Percentiles rank a stretch among this genome's conserved stretches.
Evolutionary conservation across 257 asterid genomes (phyloP).

Genomic region (Salvia splendens): DNA sequence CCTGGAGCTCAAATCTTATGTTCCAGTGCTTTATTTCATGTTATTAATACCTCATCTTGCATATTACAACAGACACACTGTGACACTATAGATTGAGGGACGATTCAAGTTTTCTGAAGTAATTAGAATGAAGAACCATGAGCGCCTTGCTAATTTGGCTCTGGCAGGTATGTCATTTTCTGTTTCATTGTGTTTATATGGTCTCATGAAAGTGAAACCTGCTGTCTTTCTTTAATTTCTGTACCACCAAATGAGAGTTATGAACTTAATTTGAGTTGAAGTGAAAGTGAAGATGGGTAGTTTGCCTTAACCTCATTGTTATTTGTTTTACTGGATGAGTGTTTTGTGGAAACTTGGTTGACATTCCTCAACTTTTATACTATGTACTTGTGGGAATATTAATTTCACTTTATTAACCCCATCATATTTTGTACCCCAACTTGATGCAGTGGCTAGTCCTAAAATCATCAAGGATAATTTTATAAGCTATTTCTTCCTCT

Average conservation of each 20-base stretch:
- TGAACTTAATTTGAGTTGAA: neutral
- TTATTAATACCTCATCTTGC: neutral
- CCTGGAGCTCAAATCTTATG: too few relatives aligned
- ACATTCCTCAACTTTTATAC: neutral
- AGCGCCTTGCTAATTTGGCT: conserved; percentile 58
- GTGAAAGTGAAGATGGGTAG: neutral
- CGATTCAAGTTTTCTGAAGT: conserved; percentile 18
- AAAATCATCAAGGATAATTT: neutral
- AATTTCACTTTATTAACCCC: neutral
- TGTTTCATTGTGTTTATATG: conserved; percentile 17
- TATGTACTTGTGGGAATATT: conserved; percentile 5
- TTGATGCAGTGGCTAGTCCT: neutral
- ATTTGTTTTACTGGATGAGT: neutral
- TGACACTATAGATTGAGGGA: conserved; percentile 3
- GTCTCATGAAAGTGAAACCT: conserved; percentile 1
- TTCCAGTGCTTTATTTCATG: neutral
- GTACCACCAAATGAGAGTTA: neutral
- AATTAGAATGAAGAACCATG: conserved; percentile 54
- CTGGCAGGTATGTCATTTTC: conserved; percentile 52
- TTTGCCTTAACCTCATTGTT: neutral
- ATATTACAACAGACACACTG: too few relatives aligned
- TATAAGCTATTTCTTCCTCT: neutral
- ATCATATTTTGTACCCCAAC: neutral
- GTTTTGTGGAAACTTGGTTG: conserved; percentile 14
- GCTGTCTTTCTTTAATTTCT: neutral